Percentiles rank a stretch among this genome's conserved stretches.
phyloP scores from a whole-genome alignment of 2,329 filamentous ascomycete genomes.

The Apiospora koreana region DNA sequence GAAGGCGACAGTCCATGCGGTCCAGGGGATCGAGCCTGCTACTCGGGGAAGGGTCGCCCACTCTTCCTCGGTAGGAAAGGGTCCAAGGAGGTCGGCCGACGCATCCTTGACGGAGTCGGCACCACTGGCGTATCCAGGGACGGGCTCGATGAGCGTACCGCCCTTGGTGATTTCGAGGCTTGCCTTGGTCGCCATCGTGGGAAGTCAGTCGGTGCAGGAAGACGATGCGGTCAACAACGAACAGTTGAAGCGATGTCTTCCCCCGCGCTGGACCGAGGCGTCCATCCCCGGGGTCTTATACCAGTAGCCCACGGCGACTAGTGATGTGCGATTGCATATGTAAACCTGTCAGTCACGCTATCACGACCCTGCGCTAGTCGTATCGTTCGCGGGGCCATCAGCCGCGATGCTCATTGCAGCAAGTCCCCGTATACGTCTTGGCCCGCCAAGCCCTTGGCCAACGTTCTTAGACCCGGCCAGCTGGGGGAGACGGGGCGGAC shows the following conservation, averaged over 20 bases:
- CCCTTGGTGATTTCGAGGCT: conserved; percentile 13
- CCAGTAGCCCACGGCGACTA: not conserved
- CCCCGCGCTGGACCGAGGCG: not conserved
- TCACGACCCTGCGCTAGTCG: not conserved
- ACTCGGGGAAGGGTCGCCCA: conserved; percentile 10
- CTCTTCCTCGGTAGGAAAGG: conserved; percentile 9
- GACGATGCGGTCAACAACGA: not conserved
- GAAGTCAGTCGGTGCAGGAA: not conserved
- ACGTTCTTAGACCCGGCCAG: not conserved
- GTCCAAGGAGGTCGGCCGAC: not conserved
- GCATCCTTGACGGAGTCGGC: not conserved
- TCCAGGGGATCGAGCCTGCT: conserved; percentile 9
- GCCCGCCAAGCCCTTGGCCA: not conserved
- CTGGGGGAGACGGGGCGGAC: not conserved
- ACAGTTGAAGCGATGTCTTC: not conserved
- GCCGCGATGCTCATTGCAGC: not conserved
- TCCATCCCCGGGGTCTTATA: not conserved
- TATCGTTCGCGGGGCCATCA: not conserved
- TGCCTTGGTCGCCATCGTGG: conserved; percentile 6
- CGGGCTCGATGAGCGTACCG: conserved; percentile 9
- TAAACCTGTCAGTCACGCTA: not conserved
- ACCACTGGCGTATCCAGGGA: not conserved
- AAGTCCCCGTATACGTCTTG: not conserved
- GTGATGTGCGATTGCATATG: not conserved
- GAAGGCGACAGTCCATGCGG: conserved; percentile 13